Evolutionary conservation across 139 green algal species (phyloP).

Genomic region (Diplosphaera chodatii): DNA sequence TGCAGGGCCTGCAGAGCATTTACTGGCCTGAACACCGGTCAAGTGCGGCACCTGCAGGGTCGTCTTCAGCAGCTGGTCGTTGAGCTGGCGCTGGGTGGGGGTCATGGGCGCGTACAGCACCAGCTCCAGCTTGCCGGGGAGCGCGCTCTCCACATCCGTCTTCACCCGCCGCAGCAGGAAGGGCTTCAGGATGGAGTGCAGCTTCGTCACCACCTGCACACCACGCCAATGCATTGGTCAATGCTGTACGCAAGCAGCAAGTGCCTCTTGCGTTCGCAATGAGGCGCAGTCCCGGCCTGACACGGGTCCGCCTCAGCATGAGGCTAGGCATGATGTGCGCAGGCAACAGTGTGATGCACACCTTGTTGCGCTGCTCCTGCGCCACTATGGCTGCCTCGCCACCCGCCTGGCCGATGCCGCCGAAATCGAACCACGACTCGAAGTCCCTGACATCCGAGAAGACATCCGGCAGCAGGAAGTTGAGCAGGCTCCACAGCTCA

Average conservation of each 20-base stretch:
- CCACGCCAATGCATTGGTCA: too few species aligned
- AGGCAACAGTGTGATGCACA: too few species aligned
- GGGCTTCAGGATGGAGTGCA: constrained; percentile 86
- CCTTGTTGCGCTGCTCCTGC: constrained; percentile 66
- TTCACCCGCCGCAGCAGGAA: constrained; percentile 92
- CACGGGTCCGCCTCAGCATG: too few species aligned
- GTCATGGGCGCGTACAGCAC: constrained; percentile 84
- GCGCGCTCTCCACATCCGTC: constrained; percentile 71
- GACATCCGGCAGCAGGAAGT: constrained; percentile 94
- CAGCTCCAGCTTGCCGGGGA: constrained; percentile 86
- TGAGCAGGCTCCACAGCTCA: constrained; percentile 97
- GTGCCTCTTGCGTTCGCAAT: too few species aligned
- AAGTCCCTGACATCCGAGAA: constrained; percentile 83
- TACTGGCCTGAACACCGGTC: too few species aligned
- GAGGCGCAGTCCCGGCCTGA: too few species aligned
- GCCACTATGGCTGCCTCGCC: constrained; percentile 51
- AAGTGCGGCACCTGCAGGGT: constrained; percentile 67
- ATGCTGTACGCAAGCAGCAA: too few species aligned
- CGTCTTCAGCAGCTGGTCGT: constrained; percentile 66
- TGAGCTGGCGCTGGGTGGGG: constrained; percentile 65
- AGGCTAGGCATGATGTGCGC: too few species aligned
- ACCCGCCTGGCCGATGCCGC: constrained; percentile 26
- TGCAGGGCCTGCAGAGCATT: too few species aligned
- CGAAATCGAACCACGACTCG: constrained; percentile 88
- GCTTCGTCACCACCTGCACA: constrained; percentile 62